Evolutionary conservation across 441 rosid genomes (phyloP).

Genomic region (Flueggea neowawraea): DNA sequence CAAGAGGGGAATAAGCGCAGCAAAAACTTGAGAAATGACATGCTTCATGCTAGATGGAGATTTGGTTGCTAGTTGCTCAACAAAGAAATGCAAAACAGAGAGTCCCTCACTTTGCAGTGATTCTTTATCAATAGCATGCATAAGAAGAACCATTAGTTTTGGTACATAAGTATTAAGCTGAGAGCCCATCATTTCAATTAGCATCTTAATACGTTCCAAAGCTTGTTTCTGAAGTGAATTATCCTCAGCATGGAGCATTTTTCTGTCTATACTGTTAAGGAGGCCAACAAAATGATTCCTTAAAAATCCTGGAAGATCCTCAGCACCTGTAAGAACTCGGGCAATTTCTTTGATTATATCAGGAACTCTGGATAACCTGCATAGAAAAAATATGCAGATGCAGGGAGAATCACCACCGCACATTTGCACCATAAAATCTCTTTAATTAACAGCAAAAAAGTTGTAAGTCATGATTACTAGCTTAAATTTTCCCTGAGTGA

Average conservation of each 20-base stretch:
- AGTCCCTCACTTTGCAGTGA: slow-evolving; percentile 93
- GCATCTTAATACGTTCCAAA: slow-evolving; percentile 84
- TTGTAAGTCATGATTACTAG: too few species aligned
- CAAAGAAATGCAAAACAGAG: slow-evolving; percentile 80
- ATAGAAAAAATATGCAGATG: slow-evolving; percentile 15
- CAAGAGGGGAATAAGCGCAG: slow-evolving; percentile 94
- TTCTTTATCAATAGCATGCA: slow-evolving; percentile 93
- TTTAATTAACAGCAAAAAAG: too few species aligned
- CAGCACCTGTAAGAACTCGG: slow-evolving; percentile 71
- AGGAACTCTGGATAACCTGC: slow-evolving; percentile 86
- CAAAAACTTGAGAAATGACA: slow-evolving; percentile 94
- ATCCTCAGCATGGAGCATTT: slow-evolving; percentile 92
- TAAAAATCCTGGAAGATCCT: slow-evolving; percentile 88
- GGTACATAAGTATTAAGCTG: slow-evolving; percentile 92
- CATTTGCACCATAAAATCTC: neutral
- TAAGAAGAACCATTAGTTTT: slow-evolving; percentile 95
- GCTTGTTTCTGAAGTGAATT: slow-evolving; percentile 86
- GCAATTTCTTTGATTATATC: slow-evolving; percentile 82
- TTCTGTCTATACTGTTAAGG: slow-evolving; percentile 93
- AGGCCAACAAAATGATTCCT: slow-evolving; percentile 99
- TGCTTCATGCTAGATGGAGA: slow-evolving; percentile 92
- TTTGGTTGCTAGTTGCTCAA: slow-evolving; percentile 68
- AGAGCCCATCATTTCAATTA: slow-evolving; percentile 96
- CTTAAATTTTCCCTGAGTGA: too few species aligned
- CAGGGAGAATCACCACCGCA: slow-evolving; percentile 13